Conservation (phyloP, 2,329 filamentous ascomycete species). For the Falciphora oryzae region DNA sequence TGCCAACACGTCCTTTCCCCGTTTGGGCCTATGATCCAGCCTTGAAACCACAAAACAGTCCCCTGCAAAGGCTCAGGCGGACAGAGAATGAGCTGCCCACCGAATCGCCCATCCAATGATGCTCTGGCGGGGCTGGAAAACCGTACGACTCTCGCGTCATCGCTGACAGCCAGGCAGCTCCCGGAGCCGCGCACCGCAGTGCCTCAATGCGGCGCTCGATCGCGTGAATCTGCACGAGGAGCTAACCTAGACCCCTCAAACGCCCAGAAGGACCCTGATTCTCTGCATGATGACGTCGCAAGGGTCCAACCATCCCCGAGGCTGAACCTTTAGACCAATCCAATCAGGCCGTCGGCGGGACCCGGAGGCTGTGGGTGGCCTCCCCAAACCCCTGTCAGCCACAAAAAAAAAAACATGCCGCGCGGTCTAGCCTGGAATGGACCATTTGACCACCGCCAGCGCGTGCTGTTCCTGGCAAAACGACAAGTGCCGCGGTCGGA, state of each 20-base stretch:
- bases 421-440: too few relatives aligned
- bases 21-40: too few relatives aligned
- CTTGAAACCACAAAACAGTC: too few relatives aligned
- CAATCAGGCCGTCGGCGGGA: too few relatives aligned
- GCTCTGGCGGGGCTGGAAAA: background rate
- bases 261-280: background rate
- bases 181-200: too few relatives aligned
- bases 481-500: background rate
- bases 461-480: background rate
- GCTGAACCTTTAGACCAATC: background rate
- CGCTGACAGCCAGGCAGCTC: background rate
- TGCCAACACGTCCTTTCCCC: too few relatives aligned
- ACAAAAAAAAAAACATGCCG: too few relatives aligned
- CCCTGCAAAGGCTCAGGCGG: background rate
- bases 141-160: background rate
- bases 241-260: too few relatives aligned
- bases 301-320: background rate
- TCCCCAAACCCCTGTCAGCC: background rate
- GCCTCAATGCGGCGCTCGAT: too few relatives aligned
- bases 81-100: background rate
- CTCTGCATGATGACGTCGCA: background rate
- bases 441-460: too few relatives aligned
- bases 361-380: background rate
- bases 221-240: too few relatives aligned
- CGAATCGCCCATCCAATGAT: background rate